These are phyloP conservation scores for Begonia loranthoides DNA, from an alignment of 306 rosid genomes.

Conservation along the genomic window DNA sequence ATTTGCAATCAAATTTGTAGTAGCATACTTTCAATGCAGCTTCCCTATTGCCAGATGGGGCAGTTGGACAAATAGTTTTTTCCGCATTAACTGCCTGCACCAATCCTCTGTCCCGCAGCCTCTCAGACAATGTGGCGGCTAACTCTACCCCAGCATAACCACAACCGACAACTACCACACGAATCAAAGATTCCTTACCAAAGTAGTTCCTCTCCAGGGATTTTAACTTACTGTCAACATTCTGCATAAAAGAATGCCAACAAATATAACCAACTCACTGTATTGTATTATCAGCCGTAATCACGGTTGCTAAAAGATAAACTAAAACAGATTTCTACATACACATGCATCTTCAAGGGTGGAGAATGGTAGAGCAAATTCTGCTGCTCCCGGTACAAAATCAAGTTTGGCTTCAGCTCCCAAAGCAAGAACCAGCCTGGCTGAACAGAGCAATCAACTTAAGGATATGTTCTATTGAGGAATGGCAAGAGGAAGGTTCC, in stretches of 20 bases:
- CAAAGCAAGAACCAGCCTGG: slow-evolving; percentile 97
- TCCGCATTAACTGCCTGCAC: slow-evolving; percentile 76
- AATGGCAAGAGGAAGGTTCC: no score
- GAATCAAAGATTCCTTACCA: slow-evolving; percentile 46
- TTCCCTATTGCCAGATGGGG: slow-evolving; percentile 79
- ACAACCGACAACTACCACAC: slow-evolving; percentile 90
- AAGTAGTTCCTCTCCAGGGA: slow-evolving; percentile 71
- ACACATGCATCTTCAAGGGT: slow-evolving; percentile 81
- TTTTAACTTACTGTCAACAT: slow-evolving; percentile 50
- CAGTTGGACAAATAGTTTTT: slow-evolving; percentile 57
- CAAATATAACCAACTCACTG: not conserved
- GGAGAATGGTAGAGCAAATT: slow-evolving; percentile 78
- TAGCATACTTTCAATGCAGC: slow-evolving; percentile 68
- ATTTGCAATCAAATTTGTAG: not conserved
- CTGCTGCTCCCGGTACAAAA: slow-evolving; percentile 78
- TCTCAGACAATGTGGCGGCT: slow-evolving; percentile 88
- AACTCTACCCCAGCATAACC: slow-evolving; percentile 93
- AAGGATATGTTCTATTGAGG: no score
- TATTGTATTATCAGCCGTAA: not conserved
- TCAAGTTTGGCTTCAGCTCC: slow-evolving; percentile 90
- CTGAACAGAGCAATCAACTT: slow-evolving; percentile 32
- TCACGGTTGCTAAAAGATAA: not conserved
- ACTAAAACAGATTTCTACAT: slow-evolving; percentile 13
- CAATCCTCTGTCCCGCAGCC: slow-evolving; percentile 63
- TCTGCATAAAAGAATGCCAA: slow-evolving; percentile 35